phyloP scores from a whole-genome alignment of 768 basidiomycete genomes.

The Trametes cubensis region DNA sequence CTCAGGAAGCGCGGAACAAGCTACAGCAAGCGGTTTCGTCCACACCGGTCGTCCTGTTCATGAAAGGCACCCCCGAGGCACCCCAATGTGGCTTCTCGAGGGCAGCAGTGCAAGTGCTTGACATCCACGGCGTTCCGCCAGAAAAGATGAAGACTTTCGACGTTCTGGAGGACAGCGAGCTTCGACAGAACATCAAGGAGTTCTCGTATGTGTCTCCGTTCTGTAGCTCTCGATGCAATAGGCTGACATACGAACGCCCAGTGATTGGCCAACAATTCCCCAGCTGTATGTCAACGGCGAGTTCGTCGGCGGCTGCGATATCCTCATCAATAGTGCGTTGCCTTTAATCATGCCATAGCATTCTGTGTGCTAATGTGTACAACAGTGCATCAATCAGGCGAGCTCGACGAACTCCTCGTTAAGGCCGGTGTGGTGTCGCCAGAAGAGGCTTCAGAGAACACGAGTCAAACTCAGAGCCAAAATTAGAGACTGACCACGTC shows the following conservation, averaged over 20 bases:
- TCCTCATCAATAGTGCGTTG: constrained; percentile 71
- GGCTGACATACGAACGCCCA: constrained; percentile 36
- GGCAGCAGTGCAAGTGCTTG: constrained; percentile 89
- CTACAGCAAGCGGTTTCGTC: constrained; percentile 75
- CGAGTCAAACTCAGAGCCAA: constrained; percentile 10
- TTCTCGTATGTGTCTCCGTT: constrained; percentile 75
- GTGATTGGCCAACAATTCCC: constrained; percentile 98
- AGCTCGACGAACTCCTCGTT: constrained; percentile 80
- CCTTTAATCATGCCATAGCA: not conserved
- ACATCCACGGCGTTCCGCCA: constrained; percentile 74
- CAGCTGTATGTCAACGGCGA: constrained; percentile 94
- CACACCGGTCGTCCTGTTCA: constrained; percentile 90
- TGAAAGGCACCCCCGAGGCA: constrained; percentile 89
- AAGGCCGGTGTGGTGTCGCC: constrained; percentile 72
- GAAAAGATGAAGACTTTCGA: constrained; percentile 91
- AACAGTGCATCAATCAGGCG: constrained; percentile 94
- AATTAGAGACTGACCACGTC: constrained; percentile 14
- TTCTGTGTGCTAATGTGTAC: constrained; percentile 6
- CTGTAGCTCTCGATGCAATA: not conserved
- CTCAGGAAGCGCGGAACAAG: constrained; percentile 59
- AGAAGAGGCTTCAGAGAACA: constrained; percentile 15
- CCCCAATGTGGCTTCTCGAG: constrained; percentile 97
- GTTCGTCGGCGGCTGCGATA: constrained; percentile 97
- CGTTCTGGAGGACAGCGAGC: constrained; percentile 82
- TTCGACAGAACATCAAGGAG: constrained; percentile 89